Conservation (phyloP, 2,329 filamentous ascomycete genomes). For the Stagonosporopsis chrysanthemi region DNA sequence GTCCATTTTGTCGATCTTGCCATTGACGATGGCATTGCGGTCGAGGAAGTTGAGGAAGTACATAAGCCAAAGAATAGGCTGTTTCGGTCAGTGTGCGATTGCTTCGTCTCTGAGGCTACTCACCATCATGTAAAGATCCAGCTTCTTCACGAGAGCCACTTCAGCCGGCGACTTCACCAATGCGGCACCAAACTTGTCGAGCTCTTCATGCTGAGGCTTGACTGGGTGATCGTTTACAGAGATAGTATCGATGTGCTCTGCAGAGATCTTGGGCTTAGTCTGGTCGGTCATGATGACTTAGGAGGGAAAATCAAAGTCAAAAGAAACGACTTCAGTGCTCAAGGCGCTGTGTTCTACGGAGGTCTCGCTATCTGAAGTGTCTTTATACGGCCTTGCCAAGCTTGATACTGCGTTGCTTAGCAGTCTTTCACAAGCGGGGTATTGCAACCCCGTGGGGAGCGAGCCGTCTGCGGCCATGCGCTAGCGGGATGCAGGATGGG, state of each 20-base stretch:
- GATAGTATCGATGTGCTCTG: conserved; percentile 25
- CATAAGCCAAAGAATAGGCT: conserved; percentile 25
- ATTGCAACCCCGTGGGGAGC: conserved; percentile 14
- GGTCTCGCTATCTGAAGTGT: background rate
- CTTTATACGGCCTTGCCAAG: conserved; percentile 20
- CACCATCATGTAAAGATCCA: conserved; percentile 38
- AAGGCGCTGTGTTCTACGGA: background rate
- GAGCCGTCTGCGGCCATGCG: conserved; percentile 1
- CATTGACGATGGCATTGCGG: conserved; percentile 70
- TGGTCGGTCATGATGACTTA: conserved; percentile 15
- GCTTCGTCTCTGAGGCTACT: background rate
- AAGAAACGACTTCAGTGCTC: background rate
- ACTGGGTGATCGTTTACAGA: conserved; percentile 17
- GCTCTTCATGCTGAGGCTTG: conserved; percentile 23
- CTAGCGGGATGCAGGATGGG: conserved; percentile 15
- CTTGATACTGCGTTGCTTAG: conserved; percentile 4
- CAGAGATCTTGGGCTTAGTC: conserved; percentile 12
- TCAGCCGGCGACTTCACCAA: conserved; percentile 33
- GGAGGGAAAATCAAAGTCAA: background rate
- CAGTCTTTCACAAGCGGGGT: conserved; percentile 16
- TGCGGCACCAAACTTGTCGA: conserved; percentile 37
- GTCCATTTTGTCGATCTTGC: conserved; percentile 67
- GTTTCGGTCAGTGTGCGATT: background rate
- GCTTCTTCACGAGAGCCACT: conserved; percentile 33
- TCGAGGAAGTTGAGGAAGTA: conserved; percentile 57